Base-by-base conservation (phyloP, 1,284 basidiomycete species). In the Leccinum proximum region DNA sequence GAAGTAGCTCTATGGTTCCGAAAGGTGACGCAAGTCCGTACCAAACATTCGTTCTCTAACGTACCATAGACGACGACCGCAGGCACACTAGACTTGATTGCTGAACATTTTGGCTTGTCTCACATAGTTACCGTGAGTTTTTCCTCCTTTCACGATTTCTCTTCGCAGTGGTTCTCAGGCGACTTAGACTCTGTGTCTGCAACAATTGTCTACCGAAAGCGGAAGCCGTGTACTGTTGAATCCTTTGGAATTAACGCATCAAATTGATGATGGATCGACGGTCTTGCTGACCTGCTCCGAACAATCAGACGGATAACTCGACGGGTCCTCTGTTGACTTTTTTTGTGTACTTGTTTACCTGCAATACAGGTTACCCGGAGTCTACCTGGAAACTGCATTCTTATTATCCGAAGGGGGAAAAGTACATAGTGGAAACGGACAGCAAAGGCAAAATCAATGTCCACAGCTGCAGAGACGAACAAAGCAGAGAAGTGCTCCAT, bases 1-100 rank as follows among this genome's bases (percentile, higher is more conserved):
- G 59, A 68, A 68, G n/a, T 79, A 81, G 66, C 80, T 10, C 81
- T 88, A 61, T 93, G 91, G 91, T 84, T 89, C 66, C 79, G 81
- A 62, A 91, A 89, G 84, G 90, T 70, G 63, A 67, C 45, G 11
- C 60, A 9, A 35, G 40, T 70, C 64, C 18, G 3, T 42, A 38
- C 53, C 18, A 18, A 59, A 42, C 10, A 7, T 53, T 64, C 64
- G 56, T 59, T 60, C n/a, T 65, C 65, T 66, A 62, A 70, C 38
- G 14, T 61, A 37, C 38, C 56, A 11, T 66, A 86, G 85, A 75
- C 76, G 40, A 69, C 80, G 13, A 67, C 77, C 33, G 76, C 80
- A 33, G 86, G 38, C 14, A 40, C 40, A 40, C 40, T 40, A 3
- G 40, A 40, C 40, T 40, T 40, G 14, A 0, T 40, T 40, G 40